Conservation (phyloP, 805 yeast genomes). For the Kuraishia hungarica region DNA sequence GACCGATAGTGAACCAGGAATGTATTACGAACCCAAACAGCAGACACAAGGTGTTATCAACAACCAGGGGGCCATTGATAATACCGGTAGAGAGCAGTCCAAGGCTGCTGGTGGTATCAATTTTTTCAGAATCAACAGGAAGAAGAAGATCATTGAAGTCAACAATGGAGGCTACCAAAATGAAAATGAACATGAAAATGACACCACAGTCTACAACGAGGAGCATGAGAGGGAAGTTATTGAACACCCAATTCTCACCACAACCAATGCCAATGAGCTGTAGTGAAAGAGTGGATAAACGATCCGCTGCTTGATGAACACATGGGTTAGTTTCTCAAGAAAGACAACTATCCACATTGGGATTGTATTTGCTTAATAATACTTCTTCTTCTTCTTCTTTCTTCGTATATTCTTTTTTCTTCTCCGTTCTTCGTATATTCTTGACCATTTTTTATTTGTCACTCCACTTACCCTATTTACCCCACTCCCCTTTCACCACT, state of each 20-base stretch:
- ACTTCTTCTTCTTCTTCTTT: too few species aligned
- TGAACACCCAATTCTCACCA: neutral
- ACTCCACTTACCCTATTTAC: too few species aligned
- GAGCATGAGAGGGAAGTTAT: neutral
- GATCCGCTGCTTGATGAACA: too few species aligned
- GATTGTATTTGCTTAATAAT: too few species aligned
- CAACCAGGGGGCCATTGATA: neutral
- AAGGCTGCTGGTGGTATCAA: slow-evolving; percentile 1
- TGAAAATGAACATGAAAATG: neutral
- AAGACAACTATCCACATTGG: too few species aligned
- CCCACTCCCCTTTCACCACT: too few species aligned
- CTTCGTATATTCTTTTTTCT: too few species aligned
- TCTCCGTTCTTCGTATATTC: too few species aligned
- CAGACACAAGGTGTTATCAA: neutral
- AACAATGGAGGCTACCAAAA: neutral
- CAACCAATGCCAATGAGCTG: neutral
- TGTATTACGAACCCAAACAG: neutral
- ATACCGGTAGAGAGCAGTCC: neutral
- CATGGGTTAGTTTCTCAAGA: too few species aligned
- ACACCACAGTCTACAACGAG: neutral
- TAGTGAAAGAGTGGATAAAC: neutral
- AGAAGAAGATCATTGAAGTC: neutral
- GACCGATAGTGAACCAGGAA: neutral
- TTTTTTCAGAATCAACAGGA: slow-evolving; percentile 1
- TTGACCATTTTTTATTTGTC: too few species aligned